These are phyloP conservation scores for Quercus agrifolia DNA, from an alignment of 306 rosid species.

Conservation along the genomic window DNA sequence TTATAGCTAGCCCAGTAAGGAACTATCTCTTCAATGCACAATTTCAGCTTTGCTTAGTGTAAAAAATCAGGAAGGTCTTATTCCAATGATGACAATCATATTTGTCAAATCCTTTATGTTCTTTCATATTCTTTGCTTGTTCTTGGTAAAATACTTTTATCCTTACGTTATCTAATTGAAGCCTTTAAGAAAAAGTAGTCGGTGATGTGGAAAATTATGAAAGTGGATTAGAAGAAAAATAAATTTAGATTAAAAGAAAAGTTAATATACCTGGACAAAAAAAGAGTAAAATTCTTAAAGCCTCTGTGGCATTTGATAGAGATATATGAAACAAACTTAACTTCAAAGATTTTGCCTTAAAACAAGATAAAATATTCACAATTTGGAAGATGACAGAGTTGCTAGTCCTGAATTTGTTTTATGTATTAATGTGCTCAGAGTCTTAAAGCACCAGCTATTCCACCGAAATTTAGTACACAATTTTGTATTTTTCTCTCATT, in stretches of 20 bases:
- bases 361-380: no score
- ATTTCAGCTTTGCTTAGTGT: neutral
- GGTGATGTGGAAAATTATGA: neutral
- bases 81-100: neutral
- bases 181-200: neutral
- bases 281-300: no score
- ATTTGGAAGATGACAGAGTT: no score
- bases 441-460: no score
- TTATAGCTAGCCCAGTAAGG: neutral
- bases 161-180: neutral
- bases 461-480: no score
- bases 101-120: neutral
- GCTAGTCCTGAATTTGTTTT: no score
- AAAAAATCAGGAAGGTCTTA: neutral
- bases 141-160: slow-evolving; percentile 1
- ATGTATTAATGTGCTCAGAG: no score
- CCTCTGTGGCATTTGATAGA: no score
- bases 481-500: no score
- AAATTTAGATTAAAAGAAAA: slow-evolving; percentile 13
- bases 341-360: no score
- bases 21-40: neutral
- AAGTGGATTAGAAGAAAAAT: neutral
- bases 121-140: slow-evolving; percentile 41
- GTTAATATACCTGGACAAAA: neutral
- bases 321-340: no score